A percentile compares a stretch with the other conserved stretches of the same genome.
phyloP scores from a whole-genome alignment of 345 rosid species.

The Citrus cavaleriei region DNA sequence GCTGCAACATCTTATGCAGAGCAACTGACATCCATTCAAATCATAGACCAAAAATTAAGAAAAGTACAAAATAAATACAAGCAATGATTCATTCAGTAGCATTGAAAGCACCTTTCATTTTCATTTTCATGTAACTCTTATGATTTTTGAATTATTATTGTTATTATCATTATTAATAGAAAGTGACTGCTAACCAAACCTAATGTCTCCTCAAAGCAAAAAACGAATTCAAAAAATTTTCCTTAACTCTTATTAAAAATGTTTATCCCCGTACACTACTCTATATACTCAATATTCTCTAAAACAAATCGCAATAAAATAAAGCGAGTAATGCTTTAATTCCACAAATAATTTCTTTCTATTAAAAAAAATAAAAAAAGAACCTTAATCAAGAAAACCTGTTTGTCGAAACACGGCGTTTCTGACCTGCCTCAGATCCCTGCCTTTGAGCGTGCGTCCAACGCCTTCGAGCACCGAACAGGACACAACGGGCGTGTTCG shows the following conservation, averaged over 20 bases:
- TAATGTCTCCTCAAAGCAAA: neutral
- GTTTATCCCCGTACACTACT: neutral
- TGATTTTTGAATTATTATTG: neutral
- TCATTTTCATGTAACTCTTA: neutral
- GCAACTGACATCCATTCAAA: neutral
- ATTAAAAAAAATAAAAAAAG: neutral
- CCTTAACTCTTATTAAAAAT: neutral
- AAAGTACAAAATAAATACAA: neutral
- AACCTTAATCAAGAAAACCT: conserved; percentile 69
- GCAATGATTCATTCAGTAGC: neutral
- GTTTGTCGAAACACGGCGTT: conserved; percentile 75
- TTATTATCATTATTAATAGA: too few relatives aligned
- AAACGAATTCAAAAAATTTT: neutral
- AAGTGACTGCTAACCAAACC: neutral
- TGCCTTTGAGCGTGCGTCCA: conserved; percentile 88
- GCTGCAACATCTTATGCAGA: neutral
- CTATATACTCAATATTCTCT: neutral
- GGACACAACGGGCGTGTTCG: conserved; percentile 50
- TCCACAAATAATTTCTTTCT: neutral
- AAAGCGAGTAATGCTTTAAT: neutral
- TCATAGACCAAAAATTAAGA: neutral
- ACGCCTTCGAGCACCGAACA: conserved; percentile 86
- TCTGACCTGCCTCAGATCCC: conserved; percentile 83
- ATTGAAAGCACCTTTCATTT: neutral
- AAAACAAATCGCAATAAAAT: neutral